Evolutionary conservation across 2,329 filamentous ascomycete genomes (phyloP).

Genomic region (Aspergillus japonicus): DNA sequence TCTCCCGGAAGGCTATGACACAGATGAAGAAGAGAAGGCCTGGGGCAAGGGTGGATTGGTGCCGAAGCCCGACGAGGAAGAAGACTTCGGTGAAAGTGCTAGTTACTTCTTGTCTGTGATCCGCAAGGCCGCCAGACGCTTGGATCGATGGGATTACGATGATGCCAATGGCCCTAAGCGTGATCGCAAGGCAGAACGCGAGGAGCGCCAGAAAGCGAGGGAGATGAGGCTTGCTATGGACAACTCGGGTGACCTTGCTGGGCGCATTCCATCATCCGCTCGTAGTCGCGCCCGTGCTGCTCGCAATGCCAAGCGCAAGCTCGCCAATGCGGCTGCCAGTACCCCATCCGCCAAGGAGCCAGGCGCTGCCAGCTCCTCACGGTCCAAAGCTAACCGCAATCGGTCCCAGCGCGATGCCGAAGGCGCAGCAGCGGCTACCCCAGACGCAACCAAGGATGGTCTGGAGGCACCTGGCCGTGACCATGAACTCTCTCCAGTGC

Average conservation of each 20-base stretch:
- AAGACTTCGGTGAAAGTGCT: conserved; percentile 51
- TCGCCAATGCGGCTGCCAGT: conserved; percentile 20
- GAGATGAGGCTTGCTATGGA: conserved; percentile 23
- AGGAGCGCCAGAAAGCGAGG: conserved; percentile 38
- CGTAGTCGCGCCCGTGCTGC: conserved; percentile 25
- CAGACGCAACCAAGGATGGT: conserved; percentile 14
- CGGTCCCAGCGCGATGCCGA: conserved; percentile 21
- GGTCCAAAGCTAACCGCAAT: conserved; percentile 27
- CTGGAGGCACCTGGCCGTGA: conserved; percentile 28
- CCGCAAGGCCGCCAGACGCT: conserved; percentile 42
- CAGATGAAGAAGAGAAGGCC: conserved; percentile 45
- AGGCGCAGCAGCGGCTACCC: conserved; percentile 11
- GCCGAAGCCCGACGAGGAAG: conserved; percentile 43
- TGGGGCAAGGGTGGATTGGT: conserved; percentile 46
- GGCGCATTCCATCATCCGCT: conserved; percentile 21
- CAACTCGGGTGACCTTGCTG: conserved; percentile 15
- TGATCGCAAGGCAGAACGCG: conserved; percentile 38
- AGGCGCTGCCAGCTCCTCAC: conserved; percentile 16
- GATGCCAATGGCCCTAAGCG: conserved; percentile 39
- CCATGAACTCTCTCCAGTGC: conserved; percentile 22
- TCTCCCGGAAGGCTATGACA: conserved; percentile 48
- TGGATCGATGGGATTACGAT: conserved; percentile 49
- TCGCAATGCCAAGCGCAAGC: conserved; percentile 33
- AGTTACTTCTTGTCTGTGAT: conserved; percentile 45
- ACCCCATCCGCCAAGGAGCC: conserved; percentile 22